Evolutionary conservation across 2,329 filamentous ascomycete species (phyloP).

Genomic region (Fusarium fujikuroi): DNA sequence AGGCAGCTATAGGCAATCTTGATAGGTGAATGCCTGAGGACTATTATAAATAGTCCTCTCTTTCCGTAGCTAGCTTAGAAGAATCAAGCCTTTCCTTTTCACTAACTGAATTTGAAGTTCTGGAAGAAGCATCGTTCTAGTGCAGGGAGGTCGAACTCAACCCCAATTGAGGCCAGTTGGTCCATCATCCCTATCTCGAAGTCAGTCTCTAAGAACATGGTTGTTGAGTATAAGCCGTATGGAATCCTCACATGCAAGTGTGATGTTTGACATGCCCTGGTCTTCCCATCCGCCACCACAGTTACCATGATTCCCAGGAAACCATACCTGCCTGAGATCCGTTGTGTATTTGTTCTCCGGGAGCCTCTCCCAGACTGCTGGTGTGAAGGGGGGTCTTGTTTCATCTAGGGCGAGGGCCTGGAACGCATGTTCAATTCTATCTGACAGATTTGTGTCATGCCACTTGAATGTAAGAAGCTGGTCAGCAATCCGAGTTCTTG

Average conservation of each 20-base stretch:
- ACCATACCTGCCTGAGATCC: slow-evolving; percentile 68
- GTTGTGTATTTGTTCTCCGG: slow-evolving; percentile 52
- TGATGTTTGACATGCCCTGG: slow-evolving; percentile 56
- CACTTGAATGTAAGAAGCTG: slow-evolving; percentile 57
- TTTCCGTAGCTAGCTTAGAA: too few relatives aligned
- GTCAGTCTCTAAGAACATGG: not conserved
- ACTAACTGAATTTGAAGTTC: slow-evolving; percentile 39
- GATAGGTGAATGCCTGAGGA: too few relatives aligned
- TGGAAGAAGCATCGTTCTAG: slow-evolving; percentile 55
- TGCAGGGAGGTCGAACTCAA: slow-evolving; percentile 59
- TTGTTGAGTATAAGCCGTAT: not conserved
- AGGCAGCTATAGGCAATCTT: too few relatives aligned
- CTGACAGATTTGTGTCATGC: slow-evolving; percentile 64
- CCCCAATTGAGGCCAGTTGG: slow-evolving; percentile 61
- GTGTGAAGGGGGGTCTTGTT: slow-evolving; percentile 63
- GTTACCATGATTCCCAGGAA: slow-evolving; percentile 77
- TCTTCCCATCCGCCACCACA: slow-evolving; percentile 74
- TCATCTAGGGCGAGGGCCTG: slow-evolving; percentile 70
- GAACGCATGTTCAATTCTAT: slow-evolving; percentile 66
- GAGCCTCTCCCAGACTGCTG: slow-evolving; percentile 64
- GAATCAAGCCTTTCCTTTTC: too few relatives aligned
- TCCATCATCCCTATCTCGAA: slow-evolving; percentile 63
- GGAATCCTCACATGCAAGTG: slow-evolving; percentile 51
- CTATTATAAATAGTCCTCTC: too few relatives aligned
- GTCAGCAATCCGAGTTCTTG: slow-evolving; percentile 44